Percentiles rank a stretch among this genome's conserved stretches.
Conservation (phyloP, 2,329 filamentous ascomycete species). For the Raffaelea ambrosiae region DNA sequence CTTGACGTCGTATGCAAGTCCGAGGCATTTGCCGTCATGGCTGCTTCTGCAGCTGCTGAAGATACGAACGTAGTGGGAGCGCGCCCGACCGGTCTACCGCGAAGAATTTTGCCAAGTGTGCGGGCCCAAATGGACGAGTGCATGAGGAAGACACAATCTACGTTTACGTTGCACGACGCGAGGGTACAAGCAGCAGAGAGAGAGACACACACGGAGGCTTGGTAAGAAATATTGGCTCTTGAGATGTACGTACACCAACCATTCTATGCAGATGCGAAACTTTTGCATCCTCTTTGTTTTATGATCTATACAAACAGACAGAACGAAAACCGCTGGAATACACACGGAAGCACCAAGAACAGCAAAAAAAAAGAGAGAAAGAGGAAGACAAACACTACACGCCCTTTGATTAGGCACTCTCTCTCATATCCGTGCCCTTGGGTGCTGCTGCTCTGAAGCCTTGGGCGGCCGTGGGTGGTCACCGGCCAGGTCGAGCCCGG, state of each 20-base stretch:
- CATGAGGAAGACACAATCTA: constrained; percentile 20
- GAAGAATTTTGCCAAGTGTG: constrained; percentile 21
- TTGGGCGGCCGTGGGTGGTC: constrained; percentile 33
- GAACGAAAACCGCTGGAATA: no score
- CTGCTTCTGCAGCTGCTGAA: not conserved
- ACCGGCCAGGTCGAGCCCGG: constrained; percentile 56
- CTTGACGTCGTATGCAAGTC: constrained; percentile 18
- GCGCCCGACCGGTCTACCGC: constrained; percentile 18
- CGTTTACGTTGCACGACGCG: constrained; percentile 19
- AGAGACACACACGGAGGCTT: not conserved
- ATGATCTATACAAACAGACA: no score
- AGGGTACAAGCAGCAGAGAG: not conserved
- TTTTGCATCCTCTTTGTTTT: no score
- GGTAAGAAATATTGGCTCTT: no score
- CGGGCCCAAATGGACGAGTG: constrained; percentile 17
- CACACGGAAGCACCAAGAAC: no score
- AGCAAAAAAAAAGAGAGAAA: no score
- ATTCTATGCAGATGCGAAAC: no score
- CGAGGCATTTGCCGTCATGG: constrained; percentile 6
- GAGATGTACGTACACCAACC: no score
- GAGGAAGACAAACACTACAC: not conserved
- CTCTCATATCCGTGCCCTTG: not conserved
- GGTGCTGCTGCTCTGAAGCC: not conserved
- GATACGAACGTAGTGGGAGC: constrained; percentile 10
- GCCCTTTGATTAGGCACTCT: no score